Evolutionary conservation across 2,329 filamentous ascomycete genomes (phyloP), one percentile per base, ranked within the genome.

Genomic region (Ceratocystis colombiana): DNA sequence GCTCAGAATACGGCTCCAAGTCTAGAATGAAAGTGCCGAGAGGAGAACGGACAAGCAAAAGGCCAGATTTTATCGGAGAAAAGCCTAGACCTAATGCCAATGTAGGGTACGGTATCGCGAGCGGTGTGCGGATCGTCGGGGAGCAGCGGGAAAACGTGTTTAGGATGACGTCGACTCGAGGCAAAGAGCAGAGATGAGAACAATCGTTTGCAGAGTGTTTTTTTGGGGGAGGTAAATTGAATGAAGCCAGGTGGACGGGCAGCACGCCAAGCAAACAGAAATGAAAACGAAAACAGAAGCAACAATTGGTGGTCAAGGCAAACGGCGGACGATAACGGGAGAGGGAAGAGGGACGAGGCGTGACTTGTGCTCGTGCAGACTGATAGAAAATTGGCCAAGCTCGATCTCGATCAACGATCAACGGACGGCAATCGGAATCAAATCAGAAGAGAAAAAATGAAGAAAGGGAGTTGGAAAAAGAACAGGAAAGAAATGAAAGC

Each of bases 381-480:
- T 28, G 15, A 20, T 59, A 37, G 37, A 50, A 4, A 48, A 53
- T 10, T 50, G 45, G 62, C 62, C 62, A 64, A 50, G 61, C 28
- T 64, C 62, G 62, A 59, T 59, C 55, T 59, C 55, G 55, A 59
- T 59, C 55, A 59, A 59, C 55, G 55, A 59, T 59, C 55, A 64
- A 64, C 62, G 62, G 62, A 64, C 46, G 62, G 62, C 62, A 48
- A 64, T 30, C 46, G 44, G 46, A 53, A 37, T 37, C 8, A 25
- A 48, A 48, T 17, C n/a, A 48, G 62, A 59, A 63, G 46, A 67
- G 50, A 30, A 59, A 61, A 8, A 48, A 65, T 59, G 41, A 64
- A 37, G 25, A 12, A 28, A 15, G 30, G 8, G 62, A 37, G 30
- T 17, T 48, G n/a, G 57, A 45, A 41, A 28, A 45, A 28, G 8